Evolutionary conservation across 257 asterid genomes (phyloP).

Genomic region (Penstemon eatonii): DNA sequence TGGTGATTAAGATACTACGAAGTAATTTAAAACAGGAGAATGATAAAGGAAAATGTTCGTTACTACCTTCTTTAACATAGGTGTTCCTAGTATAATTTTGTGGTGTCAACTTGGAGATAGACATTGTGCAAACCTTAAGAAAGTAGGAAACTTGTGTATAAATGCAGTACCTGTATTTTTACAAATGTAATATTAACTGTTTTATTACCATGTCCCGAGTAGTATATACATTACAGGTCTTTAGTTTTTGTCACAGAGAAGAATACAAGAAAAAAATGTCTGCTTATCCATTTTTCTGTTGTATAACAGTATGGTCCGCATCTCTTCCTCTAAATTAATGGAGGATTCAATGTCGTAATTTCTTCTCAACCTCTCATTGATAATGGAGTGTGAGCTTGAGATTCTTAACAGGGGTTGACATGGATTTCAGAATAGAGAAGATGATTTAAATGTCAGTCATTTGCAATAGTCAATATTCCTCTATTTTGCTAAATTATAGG

Average conservation of each 20-base stretch:
- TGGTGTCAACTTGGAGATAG: not conserved
- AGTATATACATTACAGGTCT: not conserved
- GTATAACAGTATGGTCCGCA: not conserved
- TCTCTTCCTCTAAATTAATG: not conserved
- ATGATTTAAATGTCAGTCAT: not conserved
- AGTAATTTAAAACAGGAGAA: not conserved
- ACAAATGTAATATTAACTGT: too few relatives aligned
- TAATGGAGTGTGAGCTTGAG: not conserved
- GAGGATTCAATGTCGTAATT: not conserved
- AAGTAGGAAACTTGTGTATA: not conserved
- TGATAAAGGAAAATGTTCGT: not conserved
- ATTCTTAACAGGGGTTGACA: not conserved
- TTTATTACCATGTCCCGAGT: not conserved
- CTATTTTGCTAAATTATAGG: conserved; percentile 5
- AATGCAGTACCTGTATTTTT: not conserved
- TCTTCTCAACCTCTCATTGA: not conserved
- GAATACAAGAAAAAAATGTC: not conserved
- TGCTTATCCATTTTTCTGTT: conserved; percentile 8
- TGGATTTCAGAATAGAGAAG: conserved; percentile 10
- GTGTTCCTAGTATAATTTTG: not conserved
- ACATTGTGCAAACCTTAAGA: not conserved
- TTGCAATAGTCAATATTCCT: not conserved
- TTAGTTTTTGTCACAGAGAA: not conserved
- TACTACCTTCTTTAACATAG: not conserved
- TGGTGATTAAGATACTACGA: not conserved